Evolutionary conservation across 2,329 filamentous ascomycete species (phyloP).

Genomic region (Pyrenochaeta sp.): DNA sequence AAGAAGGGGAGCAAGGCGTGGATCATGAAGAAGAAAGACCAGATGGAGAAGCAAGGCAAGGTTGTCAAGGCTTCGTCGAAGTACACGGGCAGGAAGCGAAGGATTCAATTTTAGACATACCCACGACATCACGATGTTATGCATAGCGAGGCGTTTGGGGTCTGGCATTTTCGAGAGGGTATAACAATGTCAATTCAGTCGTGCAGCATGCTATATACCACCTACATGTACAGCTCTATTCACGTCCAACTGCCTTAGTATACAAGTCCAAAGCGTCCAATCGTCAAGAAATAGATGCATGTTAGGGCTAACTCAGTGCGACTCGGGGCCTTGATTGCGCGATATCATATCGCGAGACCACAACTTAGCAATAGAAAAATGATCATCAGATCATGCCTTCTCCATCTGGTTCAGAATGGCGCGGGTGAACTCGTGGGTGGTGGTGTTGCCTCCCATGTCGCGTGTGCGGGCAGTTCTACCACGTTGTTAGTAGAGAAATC

Average conservation of each 20-base stretch:
- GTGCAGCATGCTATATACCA: conserved; percentile 52
- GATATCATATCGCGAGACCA: conserved; percentile 21
- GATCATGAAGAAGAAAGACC: conserved; percentile 87
- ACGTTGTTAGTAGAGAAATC: conserved; percentile 38
- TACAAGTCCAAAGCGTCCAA: conserved; percentile 40
- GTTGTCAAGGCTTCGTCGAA: conserved; percentile 91
- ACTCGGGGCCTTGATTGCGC: conserved; percentile 12
- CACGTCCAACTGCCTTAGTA: conserved; percentile 41
- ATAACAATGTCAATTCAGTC: conserved; percentile 46
- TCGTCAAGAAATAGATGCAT: conserved; percentile 28
- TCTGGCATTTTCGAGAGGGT: conserved; percentile 28
- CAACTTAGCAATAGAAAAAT: conserved; percentile 22
- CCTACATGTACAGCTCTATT: conserved; percentile 53
- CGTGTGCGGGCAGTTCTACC: conserved; percentile 83
- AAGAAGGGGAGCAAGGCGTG: conserved; percentile 86
- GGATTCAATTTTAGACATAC: conserved; percentile 72
- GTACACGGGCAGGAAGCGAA: conserved; percentile 90
- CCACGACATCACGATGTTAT: conserved; percentile 35
- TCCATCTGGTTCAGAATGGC: conserved; percentile 98
- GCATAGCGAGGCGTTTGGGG: conserved; percentile 48
- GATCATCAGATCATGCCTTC: conserved; percentile 44
- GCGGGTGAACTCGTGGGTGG: conserved; percentile 93
- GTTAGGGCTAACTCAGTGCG: conserved; percentile 11
- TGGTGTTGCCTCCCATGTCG: conserved; percentile 92
- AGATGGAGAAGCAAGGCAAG: conserved; percentile 95